Evolutionary conservation across 495 filamentous ascomycete genomes (phyloP), one percentile per base, ranked within the genome.

Genomic region (Bombardia bombarda): DNA sequence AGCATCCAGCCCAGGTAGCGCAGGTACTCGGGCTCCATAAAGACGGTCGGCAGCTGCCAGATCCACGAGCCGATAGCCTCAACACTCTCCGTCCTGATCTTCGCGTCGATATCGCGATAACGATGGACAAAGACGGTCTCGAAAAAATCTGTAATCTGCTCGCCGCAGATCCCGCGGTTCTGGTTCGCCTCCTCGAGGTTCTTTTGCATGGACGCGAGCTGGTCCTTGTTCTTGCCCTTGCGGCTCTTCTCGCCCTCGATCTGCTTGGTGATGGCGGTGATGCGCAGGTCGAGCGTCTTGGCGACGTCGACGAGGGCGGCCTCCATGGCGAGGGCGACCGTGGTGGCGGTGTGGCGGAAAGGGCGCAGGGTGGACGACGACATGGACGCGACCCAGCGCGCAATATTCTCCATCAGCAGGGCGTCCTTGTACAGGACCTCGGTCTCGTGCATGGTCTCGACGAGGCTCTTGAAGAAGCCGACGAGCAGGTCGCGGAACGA

Each of bases 1-100:
- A 98, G 72, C 45, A 92, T 80, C 90, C 92, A 98, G 30, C 92
- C 92, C 9, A 97, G 70, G 53, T 98, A 97, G 24, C 92, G 84
- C 32, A 97, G 69, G 57, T 94, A 93, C 46, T 78, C 70, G 3
- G 84, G 83, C 43, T 94, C 82, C 59, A 95, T 86, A 66, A 95
- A 97, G 38, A 84, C 70, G 31, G 89, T 84, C 6, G 88, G 84
- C 28, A 92, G 79, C 13, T 73, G 78, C 49, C 76, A 73, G 52
- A 97, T 88, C 92, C 92, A 98, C 23, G 77, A 72, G 28, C 88
- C 87, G 18, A 98, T 71, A 7, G 87, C 86, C 39, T 80, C 75
- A 33, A 94, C 77, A 54, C 88, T 94, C 46, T 94, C 87, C 2
- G 79, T 75, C 26, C 92, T 78, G 40, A 98, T 94, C 46, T 71